Evolutionary conservation across 2,329 filamentous ascomycete species (phyloP).

Genomic region (Dendryphion nanum): DNA sequence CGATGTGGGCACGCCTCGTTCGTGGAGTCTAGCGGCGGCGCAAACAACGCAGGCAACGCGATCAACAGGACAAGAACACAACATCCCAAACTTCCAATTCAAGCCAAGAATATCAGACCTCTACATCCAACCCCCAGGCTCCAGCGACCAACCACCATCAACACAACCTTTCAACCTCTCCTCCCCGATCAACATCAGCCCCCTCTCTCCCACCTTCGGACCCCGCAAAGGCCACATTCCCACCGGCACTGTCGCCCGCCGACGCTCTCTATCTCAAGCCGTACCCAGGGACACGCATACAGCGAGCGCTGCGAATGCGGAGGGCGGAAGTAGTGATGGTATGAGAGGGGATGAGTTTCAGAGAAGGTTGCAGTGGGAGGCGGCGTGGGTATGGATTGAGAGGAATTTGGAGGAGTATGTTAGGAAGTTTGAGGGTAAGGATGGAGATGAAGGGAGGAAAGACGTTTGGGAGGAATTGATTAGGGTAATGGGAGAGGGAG

Average conservation of each 20-base stretch:
- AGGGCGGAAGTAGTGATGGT: background rate
- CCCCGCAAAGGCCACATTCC: slow-evolving; percentile 7
- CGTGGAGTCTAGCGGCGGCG: background rate
- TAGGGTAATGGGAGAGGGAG: slow-evolving; percentile 1
- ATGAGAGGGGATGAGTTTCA: slow-evolving; percentile 1
- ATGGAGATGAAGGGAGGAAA: background rate
- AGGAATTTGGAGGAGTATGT: slow-evolving; percentile 10
- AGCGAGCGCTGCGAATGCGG: background rate
- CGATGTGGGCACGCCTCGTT: background rate
- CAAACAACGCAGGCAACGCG: background rate
- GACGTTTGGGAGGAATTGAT: slow-evolving; percentile 10
- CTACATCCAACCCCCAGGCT: background rate
- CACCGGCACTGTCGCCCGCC: slow-evolving; percentile 7
- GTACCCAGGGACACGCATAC: background rate
- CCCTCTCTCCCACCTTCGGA: slow-evolving; percentile 14
- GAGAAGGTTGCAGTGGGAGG: slow-evolving; percentile 12
- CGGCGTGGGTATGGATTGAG: slow-evolving; percentile 12
- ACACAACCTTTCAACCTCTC: background rate
- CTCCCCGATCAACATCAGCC: slow-evolving; percentile 1
- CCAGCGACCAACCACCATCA: background rate
- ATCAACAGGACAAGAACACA: too few species aligned
- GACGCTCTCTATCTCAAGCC: slow-evolving; percentile 1
- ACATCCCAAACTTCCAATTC: background rate
- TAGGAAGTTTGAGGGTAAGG: slow-evolving; percentile 6
- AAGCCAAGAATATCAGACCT: background rate